Evolutionary conservation across 768 basidiomycete species (phyloP), one percentile per base, ranked within the genome.

Genomic region (Clitopilus passeckerianus): DNA sequence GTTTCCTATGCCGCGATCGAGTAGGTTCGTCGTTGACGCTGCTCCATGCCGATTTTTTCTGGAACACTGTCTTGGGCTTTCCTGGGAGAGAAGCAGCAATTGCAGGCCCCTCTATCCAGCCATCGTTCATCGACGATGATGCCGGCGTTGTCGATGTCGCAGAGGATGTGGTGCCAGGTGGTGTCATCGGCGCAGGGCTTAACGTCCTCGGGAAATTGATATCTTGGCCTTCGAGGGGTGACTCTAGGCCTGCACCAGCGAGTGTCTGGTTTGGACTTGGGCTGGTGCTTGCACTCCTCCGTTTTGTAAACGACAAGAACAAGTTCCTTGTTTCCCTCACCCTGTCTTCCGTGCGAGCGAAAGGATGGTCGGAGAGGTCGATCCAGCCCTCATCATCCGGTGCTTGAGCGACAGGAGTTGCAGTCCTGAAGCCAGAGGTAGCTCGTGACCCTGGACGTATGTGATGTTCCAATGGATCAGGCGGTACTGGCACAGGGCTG

Each of bases 331-430:
- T 75, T 60, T 77, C 69, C 62, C 72, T 72, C 23, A 74, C 70
- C 63, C 78, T 78, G 24, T 72, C 65, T 24, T 66, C 67, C 53
- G 69, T 60, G 20, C 66, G 58, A 2, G 63, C 61, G 30, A 60
- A 57, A 18, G 64, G 60, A 5, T 62, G 60, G 34, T 75, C 69
- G 7, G 67, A 62, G 15, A 74, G 61, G 52, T 74, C 72, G 55
- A 80, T 76, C 79, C 79, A 82, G 1, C 79, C 79, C 37, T 80
- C 79, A 2, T 68, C 68, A 24, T 80, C 78, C 6, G 77, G 75
- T 12, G 75, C 74, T n/a, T 69, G 63, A 6, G 71, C 67, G 3
- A 74, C 74, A 5, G 72, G 16, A 3, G 73, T 71, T 1, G 71
- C 59, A 30, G 71, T 71, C 33, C 60, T 67, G 59, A 65, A 67